phyloP scores from a whole-genome alignment of 2,329 filamentous ascomycete species.

The Stenocarpella maydis region DNA sequence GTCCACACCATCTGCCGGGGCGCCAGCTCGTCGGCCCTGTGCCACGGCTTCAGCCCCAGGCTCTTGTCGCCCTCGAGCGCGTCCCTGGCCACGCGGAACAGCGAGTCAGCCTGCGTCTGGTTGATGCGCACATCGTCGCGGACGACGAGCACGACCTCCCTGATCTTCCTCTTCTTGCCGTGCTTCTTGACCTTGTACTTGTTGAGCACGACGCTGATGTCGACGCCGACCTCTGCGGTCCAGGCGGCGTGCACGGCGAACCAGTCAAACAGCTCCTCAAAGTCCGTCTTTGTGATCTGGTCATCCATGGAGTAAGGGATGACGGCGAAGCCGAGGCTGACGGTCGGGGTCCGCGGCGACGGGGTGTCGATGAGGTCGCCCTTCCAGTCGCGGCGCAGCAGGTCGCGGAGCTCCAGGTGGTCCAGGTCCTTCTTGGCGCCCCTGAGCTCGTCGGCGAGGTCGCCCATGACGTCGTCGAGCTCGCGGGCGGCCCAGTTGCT shows the following conservation, averaged over 20 bases:
- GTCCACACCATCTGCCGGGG: conserved; percentile 56
- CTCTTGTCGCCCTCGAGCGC: conserved; percentile 51
- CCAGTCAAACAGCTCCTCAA: conserved; percentile 56
- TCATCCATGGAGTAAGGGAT: conserved; percentile 55
- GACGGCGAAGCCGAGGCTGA: conserved; percentile 55
- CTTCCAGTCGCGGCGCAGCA: conserved; percentile 57
- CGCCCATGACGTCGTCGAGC: conserved; percentile 51
- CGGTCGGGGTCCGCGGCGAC: conserved; percentile 53
- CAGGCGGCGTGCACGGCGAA: conserved; percentile 57
- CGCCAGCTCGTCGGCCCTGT: conserved; percentile 50
- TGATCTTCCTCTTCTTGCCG: conserved; percentile 52
- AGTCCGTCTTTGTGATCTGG: conserved; percentile 55
- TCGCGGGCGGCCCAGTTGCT: conserved; percentile 51
- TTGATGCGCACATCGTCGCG: conserved; percentile 54
- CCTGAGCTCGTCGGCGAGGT: conserved; percentile 49
- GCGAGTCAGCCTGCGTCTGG: conserved; percentile 50
- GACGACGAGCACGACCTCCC: conserved; percentile 55
- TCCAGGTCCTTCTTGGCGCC: conserved; percentile 53
- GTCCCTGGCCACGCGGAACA: conserved; percentile 49
- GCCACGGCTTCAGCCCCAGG: conserved; percentile 52
- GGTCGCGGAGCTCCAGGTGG: conserved; percentile 50
- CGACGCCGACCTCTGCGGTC: conserved; percentile 53
- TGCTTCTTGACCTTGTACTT: conserved; percentile 53
- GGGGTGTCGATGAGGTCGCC: conserved; percentile 54
- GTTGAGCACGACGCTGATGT: conserved; percentile 54